phyloP scores from a whole-genome alignment of 2,329 filamentous ascomycete genomes.

The Fusarium transvaalense region DNA sequence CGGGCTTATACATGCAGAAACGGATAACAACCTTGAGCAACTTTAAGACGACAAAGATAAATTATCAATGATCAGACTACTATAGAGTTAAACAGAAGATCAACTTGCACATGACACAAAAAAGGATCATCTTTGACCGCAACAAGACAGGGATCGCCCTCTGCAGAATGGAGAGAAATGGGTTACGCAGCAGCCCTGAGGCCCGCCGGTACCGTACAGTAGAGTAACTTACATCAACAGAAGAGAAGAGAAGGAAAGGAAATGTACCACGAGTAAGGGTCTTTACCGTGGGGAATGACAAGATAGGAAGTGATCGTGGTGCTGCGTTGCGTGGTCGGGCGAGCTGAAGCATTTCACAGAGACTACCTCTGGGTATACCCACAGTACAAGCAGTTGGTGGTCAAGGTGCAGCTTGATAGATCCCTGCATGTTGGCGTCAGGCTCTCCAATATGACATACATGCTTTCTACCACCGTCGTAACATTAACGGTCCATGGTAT shows the following conservation, averaged over 20 bases:
- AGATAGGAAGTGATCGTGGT: constrained; percentile 32
- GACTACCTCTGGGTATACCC: neutral
- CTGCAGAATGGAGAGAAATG: constrained; percentile 2
- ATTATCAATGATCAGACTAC: constrained; percentile 20
- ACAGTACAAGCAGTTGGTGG: constrained; percentile 6
- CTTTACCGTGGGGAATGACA: constrained; percentile 18
- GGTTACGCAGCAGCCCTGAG: constrained; percentile 37
- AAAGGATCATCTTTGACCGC: constrained; percentile 17
- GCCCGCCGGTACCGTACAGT: constrained; percentile 18
- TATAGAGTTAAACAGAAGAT: constrained; percentile 11
- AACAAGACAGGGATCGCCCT: constrained; percentile 32
- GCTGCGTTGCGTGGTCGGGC: constrained; percentile 22
- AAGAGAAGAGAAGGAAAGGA: too few relatives aligned
- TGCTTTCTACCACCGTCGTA: constrained; percentile 4
- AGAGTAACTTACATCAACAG: neutral
- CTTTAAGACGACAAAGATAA: neutral
- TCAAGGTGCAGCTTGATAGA: constrained; percentile 39
- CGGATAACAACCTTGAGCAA: constrained; percentile 5
- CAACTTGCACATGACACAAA: constrained; percentile 18
- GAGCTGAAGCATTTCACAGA: constrained; percentile 15
- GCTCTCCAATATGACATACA: constrained; percentile 28
- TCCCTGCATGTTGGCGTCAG: constrained; percentile 41
- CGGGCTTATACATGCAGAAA: constrained; percentile 28
- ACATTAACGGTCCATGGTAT: constrained; percentile 12
- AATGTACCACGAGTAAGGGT: constrained; percentile 24